Evolutionary conservation across 2,329 filamentous ascomycete species (phyloP).

Genomic region (Emydomyces testavorans): DNA sequence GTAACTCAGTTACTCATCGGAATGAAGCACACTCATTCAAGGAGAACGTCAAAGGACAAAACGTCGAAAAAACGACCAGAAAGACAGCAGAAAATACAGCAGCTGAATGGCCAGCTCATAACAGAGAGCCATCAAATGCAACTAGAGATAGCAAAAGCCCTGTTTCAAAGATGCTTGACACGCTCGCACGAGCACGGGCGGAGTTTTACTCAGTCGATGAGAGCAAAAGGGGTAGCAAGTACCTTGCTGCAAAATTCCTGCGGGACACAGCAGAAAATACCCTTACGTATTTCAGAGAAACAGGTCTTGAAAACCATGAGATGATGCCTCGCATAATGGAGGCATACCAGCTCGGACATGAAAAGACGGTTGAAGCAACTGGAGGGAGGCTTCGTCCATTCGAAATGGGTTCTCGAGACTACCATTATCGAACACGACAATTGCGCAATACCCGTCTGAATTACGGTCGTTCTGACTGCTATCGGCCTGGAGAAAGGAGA

Average conservation of each 20-base stretch:
- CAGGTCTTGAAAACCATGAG: conserved; percentile 19
- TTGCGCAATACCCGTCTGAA: conserved; percentile 4
- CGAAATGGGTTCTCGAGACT: conserved; percentile 9
- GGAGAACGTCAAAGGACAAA: not conserved
- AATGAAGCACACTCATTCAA: not conserved
- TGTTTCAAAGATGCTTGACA: conserved; percentile 12
- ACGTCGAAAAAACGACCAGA: not conserved
- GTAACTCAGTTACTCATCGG: not conserved
- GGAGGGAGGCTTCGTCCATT: conserved; percentile 9
- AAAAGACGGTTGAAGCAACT: conserved; percentile 26
- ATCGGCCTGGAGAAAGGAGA: conserved; percentile 17
- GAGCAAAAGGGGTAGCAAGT: conserved; percentile 19
- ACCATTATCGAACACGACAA: conserved; percentile 1
- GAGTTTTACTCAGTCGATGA: conserved; percentile 27
- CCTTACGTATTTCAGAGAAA: conserved; percentile 25
- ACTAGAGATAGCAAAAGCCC: conserved; percentile 3
- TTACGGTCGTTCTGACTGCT: conserved; percentile 20
- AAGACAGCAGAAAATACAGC: not conserved
- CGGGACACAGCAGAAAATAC: conserved; percentile 36
- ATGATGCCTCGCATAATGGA: conserved; percentile 27
- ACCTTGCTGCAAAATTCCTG: conserved; percentile 30
- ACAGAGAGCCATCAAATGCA: not conserved
- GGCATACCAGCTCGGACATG: conserved; percentile 26
- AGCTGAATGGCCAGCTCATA: not conserved
- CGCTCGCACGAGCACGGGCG: conserved; percentile 29